These are phyloP conservation scores for Ormosia emarginata DNA, from an alignment of 306 rosid genomes.

Conservation along the genomic window DNA sequence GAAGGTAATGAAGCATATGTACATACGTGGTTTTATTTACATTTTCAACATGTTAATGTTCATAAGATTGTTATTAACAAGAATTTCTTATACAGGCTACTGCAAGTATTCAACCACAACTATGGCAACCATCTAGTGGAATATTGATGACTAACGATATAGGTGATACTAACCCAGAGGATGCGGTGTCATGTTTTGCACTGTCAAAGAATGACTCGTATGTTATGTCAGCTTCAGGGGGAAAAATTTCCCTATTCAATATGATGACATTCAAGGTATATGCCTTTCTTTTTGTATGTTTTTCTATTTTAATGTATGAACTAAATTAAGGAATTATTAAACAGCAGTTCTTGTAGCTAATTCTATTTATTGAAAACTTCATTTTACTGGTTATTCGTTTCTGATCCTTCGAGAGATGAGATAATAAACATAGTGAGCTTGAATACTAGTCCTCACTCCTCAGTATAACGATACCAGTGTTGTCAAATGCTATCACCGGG, in stretches of 20 bases:
- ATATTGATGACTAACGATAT: conserved; percentile 96
- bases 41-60: conserved; percentile 23
- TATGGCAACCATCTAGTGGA: conserved; percentile 99
- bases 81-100: conserved; percentile 59
- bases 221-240: conserved; percentile 99
- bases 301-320: background rate
- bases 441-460: background rate
- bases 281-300: conserved; percentile 2
- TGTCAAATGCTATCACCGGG: background rate
- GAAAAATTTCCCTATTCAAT: conserved; percentile 95
- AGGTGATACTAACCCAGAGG: conserved; percentile 90
- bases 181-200: conserved; percentile 94
- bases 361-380: background rate
- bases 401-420: background rate
- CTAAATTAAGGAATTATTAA: background rate
- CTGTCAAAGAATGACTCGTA: conserved; percentile 97
- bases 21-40: conserved; percentile 14
- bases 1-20: conserved; percentile 50
- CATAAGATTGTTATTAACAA: conserved; percentile 32
- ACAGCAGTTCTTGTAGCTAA: background rate
- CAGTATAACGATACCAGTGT: background rate
- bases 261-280: conserved; percentile 99
- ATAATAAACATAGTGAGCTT: background rate
- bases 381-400: conserved; percentile 6
- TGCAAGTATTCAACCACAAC: conserved; percentile 67